Base-by-base conservation (phyloP, 805 yeast genomes). In the Teunomyces tritomae region DNA sequence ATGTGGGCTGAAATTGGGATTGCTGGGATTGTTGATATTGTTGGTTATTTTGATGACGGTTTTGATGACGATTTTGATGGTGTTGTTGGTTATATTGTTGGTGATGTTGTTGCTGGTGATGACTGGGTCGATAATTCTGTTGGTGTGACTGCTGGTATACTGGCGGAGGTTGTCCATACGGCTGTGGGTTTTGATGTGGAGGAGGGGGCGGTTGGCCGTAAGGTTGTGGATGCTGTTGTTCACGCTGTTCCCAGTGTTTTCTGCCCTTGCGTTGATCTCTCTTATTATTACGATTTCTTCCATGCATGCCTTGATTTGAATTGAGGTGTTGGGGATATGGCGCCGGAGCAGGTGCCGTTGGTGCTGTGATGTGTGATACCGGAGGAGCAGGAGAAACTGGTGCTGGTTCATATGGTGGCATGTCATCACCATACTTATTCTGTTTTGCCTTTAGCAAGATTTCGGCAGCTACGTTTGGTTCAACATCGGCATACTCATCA, bases 401-500 rank as follows among this genome's bases (percentile, higher is more conserved):
- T 11, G 3, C 28, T 26, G 29, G 40, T 20, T 37, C 28, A 8
- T 24, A 37, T 11, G 35, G 28, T 1, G 34, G 39, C 5, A 39
- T 11, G 2, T 34, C 28, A 3, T 10, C 29, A 20, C 42, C 47
- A 28, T 39, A 28, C 42, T 57, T 57, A 41, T 61, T 61, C 32
- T 58, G 61, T 49, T 73, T 78, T 4, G 76, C 77, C 47, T 71
- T 74, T 3, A 64, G 56, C n/a, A 85, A 54, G 16, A 86, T 65
- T 42, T 81, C 82, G 10, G 84, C 77, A 0, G 91, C 91, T 39
- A 80, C 85, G 33, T 80, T 80, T 8, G 82, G 69, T 3, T 83
- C 82, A n/a, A 89, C 74, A 41, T 80, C 78, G 3, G 85, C 76
- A 59, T 89, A 90, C 59, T 90, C 96, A 58, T 89, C 96, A 63